Percentiles rank a stretch among this genome's conserved stretches.
Evolutionary conservation across 1,284 basidiomycete species (phyloP).

Genomic region (Phellinidium pouzarii): DNA sequence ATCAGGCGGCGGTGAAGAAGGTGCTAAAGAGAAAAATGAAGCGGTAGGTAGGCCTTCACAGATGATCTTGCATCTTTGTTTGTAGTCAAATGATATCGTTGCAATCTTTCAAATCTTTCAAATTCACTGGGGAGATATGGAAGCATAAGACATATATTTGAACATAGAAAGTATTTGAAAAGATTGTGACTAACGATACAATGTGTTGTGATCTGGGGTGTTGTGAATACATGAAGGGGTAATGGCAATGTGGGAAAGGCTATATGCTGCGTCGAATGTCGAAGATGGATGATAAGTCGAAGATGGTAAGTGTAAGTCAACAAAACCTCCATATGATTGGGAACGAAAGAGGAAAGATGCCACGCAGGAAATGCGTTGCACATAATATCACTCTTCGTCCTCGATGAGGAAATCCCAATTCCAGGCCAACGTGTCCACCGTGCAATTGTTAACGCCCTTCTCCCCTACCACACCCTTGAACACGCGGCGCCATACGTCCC

Average conservation of each 20-base stretch:
- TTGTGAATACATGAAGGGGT: conserved; percentile 6
- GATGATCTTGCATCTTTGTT: not conserved
- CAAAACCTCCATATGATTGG: not conserved
- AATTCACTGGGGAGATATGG: not conserved
- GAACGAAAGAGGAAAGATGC: not conserved
- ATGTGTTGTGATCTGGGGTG: conserved; percentile 1
- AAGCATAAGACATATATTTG: conserved; percentile 4
- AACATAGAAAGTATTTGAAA: not conserved
- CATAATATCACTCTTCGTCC: conserved; percentile 28
- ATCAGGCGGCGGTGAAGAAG: conserved; percentile 52
- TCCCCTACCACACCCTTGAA: conserved; percentile 2
- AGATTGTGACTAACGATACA: conserved; percentile 12
- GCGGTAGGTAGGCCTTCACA: conserved; percentile 11
- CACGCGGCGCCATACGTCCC: conserved; percentile 29
- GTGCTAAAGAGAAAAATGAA: conserved; percentile 24
- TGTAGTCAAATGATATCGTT: not conserved
- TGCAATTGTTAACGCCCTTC: not conserved
- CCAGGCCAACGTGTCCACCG: conserved; percentile 5
- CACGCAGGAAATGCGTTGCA: not conserved
- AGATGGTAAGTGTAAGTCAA: not conserved
- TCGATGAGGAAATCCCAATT: conserved; percentile 75
- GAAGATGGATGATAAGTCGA: not conserved
- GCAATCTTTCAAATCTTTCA: not conserved
- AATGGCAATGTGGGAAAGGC: not conserved
- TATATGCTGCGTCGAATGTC: not conserved